Conservation (phyloP, 176 grass and related monocot species). For the maize (Zea mays) region DNA sequence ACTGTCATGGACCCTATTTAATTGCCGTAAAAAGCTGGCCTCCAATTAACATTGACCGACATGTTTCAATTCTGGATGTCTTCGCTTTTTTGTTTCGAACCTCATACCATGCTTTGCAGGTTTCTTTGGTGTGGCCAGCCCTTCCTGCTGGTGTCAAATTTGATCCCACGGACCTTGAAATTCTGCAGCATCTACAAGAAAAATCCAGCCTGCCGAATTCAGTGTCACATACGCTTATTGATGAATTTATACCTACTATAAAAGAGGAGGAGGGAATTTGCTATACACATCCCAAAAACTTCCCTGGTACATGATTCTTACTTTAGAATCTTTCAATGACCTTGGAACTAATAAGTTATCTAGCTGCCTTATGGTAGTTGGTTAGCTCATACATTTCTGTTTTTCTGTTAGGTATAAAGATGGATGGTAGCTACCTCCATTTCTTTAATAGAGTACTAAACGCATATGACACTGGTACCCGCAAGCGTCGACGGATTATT, state of each 20-base stretch:
- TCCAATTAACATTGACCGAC: slow-evolving; percentile 8
- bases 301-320: slow-evolving; percentile 62
- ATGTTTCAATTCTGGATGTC: background rate
- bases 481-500: slow-evolving; percentile 70
- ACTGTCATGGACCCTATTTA: background rate
- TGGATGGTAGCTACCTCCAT: slow-evolving; percentile 64
- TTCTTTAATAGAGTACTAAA: slow-evolving; percentile 82
- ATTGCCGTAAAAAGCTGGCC: background rate
- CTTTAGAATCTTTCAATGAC: background rate
- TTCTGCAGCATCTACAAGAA: slow-evolving; percentile 71
- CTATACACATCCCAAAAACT: slow-evolving; percentile 88
- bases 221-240: slow-evolving; percentile 43
- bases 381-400: slow-evolving; percentile 9
- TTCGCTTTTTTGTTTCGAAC: background rate
- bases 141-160: slow-evolving; percentile 75
- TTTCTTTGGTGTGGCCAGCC: slow-evolving; percentile 57
- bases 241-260: slow-evolving; percentile 77
- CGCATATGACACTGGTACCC: slow-evolving; percentile 56
- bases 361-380: background rate
- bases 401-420: slow-evolving; percentile 52
- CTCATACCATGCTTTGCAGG: slow-evolving; percentile 41
- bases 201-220: slow-evolving; percentile 45
- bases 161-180: slow-evolving; percentile 65
- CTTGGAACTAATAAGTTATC: slow-evolving; percentile 2
- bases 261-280: slow-evolving; percentile 61